A percentile compares a stretch with the other conserved stretches of the same genome.
These are phyloP conservation scores for Trichothecium sympodiale DNA, from an alignment of 2,329 filamentous ascomycete genomes.

Conservation along the genomic window DNA sequence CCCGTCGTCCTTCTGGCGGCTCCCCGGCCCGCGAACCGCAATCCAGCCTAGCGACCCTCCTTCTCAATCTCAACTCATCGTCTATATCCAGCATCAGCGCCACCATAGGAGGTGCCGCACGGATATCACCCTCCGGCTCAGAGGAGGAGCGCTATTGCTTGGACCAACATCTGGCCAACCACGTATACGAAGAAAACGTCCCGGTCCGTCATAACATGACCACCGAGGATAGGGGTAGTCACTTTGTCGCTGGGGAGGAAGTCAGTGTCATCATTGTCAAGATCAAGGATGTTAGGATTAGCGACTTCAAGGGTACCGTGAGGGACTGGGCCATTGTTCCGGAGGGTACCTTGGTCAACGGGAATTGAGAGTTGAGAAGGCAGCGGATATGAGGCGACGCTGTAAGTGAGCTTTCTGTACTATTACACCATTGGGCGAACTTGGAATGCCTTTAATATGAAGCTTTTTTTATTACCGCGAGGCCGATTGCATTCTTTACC, in stretches of 20 bases:
- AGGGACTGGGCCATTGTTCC: constrained; percentile 56
- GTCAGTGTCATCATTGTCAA: constrained; percentile 79
- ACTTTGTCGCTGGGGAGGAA: constrained; percentile 70
- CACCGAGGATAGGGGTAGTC: constrained; percentile 36
- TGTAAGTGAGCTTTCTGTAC: too few relatives aligned
- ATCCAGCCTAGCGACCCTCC: constrained; percentile 68
- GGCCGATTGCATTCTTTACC: too few relatives aligned
- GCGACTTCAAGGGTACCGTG: constrained; percentile 91
- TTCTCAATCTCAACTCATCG: constrained; percentile 84
- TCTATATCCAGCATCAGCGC: constrained; percentile 81
- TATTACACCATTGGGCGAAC: too few relatives aligned
- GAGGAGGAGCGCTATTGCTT: constrained; percentile 80
- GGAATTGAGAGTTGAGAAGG: constrained; percentile 8
- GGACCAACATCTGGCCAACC: constrained; percentile 77
- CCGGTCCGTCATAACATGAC: constrained; percentile 18
- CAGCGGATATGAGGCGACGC: background rate
- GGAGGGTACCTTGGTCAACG: constrained; percentile 27
- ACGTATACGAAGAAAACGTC: constrained; percentile 59
- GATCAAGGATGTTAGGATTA: constrained; percentile 76
- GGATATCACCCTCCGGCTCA: constrained; percentile 59
- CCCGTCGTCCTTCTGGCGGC: constrained; percentile 45
- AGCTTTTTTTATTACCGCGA: too few relatives aligned
- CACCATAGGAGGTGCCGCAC: constrained; percentile 83
- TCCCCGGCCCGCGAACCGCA: constrained; percentile 54
- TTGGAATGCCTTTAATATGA: too few relatives aligned